Evolutionary conservation across 352 stramenopile species (phyloP).

Genomic region (Globisporangium takayamanum): DNA sequence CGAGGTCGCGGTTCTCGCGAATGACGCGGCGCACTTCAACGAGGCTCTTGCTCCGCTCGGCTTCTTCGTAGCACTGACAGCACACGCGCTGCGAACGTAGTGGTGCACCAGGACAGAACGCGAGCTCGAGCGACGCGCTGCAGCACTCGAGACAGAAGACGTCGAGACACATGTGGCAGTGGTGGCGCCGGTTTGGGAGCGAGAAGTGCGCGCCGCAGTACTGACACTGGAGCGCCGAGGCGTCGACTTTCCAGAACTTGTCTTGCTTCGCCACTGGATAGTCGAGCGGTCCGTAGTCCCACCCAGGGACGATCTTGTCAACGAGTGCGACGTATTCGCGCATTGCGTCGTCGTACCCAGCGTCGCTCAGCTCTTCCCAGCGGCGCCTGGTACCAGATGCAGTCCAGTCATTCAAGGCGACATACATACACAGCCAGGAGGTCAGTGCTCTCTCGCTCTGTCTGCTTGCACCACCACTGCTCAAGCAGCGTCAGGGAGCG

Average conservation of each 20-base stretch:
- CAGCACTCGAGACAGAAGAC: conserved; percentile 66
- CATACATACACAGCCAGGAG: neutral
- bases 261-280: conserved; percentile 44
- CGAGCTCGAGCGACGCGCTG: conserved; percentile 36
- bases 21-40: conserved; percentile 42
- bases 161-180: conserved; percentile 69
- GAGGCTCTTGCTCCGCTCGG: conserved; percentile 45
- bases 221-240: conserved; percentile 28
- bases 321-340: conserved; percentile 46
- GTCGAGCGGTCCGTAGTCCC: conserved; percentile 41
- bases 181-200: conserved; percentile 38
- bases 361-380: conserved; percentile 55
- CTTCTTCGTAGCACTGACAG: conserved; percentile 37
- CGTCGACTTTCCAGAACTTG: conserved; percentile 63
- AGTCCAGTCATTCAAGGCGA: neutral
- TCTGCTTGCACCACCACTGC: neutral
- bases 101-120: conserved; percentile 50
- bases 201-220: conserved; percentile 45
- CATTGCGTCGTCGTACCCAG: conserved; percentile 37
- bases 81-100: conserved; percentile 57
- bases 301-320: conserved; percentile 58
- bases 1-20: conserved; percentile 54
- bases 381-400: conserved; percentile 29
- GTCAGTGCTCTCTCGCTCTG: neutral
- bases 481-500: neutral